Evolutionary conservation across 2,329 filamentous ascomycete genomes (phyloP).

Genomic region (Sclerotinia trifoliorum): DNA sequence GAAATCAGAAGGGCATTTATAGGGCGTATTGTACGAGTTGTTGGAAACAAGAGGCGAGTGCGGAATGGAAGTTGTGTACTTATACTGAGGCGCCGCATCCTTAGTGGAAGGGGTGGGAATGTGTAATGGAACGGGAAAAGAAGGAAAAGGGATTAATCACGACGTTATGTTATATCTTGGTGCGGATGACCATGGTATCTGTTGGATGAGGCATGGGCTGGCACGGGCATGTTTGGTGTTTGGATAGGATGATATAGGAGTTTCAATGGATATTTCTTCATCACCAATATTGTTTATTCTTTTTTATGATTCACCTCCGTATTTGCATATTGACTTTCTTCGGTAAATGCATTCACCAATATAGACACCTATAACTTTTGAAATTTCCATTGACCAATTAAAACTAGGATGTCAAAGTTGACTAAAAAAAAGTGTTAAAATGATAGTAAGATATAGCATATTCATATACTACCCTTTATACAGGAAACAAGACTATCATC

Average conservation of each 20-base stretch:
- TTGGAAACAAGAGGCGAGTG: constrained; percentile 20
- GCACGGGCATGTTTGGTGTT: constrained; percentile 13
- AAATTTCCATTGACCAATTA: too few species aligned
- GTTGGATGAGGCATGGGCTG: constrained; percentile 2
- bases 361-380: too few species aligned
- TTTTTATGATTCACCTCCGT: not conserved
- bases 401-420: too few species aligned
- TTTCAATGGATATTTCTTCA: constrained; percentile 15
- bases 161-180: constrained; percentile 7
- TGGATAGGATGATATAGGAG: constrained; percentile 13
- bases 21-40: constrained; percentile 20
- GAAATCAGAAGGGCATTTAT: constrained; percentile 4
- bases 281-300: not conserved
- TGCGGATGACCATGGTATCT: constrained; percentile 11
- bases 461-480: too few species aligned
- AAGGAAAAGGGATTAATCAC: not conserved
- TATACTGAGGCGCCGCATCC: constrained; percentile 20
- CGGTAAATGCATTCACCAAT: not conserved
- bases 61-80: constrained; percentile 22
- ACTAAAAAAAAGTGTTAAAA: too few species aligned
- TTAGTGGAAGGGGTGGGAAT: not conserved
- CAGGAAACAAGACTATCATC: too few species aligned
- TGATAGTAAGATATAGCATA: too few species aligned
- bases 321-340: not conserved
- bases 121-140: not conserved